Percentiles rank a stretch among this genome's conserved stretches.
phyloP scores from a whole-genome alignment of 306 rosid species.

The Arachis hypogaea region DNA sequence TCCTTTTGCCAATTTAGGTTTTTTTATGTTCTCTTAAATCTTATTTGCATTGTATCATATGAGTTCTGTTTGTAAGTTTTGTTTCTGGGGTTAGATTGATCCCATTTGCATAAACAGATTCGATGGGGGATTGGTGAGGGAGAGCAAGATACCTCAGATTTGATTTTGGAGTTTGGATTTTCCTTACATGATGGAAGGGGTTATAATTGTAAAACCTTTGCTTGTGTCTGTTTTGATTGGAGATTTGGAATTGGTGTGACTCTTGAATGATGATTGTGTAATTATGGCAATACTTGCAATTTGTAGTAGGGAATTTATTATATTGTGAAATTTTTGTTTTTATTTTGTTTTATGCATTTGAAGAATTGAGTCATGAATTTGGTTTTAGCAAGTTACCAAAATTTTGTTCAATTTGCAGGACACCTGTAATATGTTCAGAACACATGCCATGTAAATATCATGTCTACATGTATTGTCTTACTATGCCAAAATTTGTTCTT shows the following conservation, averaged over 20 bases:
- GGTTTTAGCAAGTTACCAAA: background rate
- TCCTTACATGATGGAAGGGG: background rate
- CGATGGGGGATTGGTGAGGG: background rate
- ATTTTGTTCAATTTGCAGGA: background rate
- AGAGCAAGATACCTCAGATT: slow-evolving; percentile 4
- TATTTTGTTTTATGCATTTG: background rate
- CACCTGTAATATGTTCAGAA: background rate
- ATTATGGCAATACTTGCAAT: slow-evolving; percentile 20
- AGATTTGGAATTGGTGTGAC: slow-evolving; percentile 23
- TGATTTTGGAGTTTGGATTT: slow-evolving; percentile 3
- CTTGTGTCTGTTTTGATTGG: slow-evolving; percentile 3
- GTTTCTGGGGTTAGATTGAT: slow-evolving; percentile 16
- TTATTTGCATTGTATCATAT: background rate
- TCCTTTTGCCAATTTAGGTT: slow-evolving; percentile 7
- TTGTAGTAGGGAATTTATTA: slow-evolving; percentile 22
- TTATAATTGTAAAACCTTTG: background rate
- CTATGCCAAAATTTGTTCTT: slow-evolving; percentile 17
- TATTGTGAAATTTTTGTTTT: slow-evolving; percentile 27
- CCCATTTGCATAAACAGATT: slow-evolving; percentile 28
- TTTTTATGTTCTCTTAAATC: background rate
- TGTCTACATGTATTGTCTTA: slow-evolving; percentile 22
- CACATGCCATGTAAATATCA: slow-evolving; percentile 2
- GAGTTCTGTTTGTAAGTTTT: slow-evolving; percentile 22
- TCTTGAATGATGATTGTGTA: slow-evolving; percentile 33
- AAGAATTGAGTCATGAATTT: slow-evolving; percentile 10